Percentiles rank a stretch among this genome's conserved stretches.
Evolutionary conservation across 192 early-diverging fungal genomes (phyloP).

Genomic region (Kappamyces sp.): DNA sequence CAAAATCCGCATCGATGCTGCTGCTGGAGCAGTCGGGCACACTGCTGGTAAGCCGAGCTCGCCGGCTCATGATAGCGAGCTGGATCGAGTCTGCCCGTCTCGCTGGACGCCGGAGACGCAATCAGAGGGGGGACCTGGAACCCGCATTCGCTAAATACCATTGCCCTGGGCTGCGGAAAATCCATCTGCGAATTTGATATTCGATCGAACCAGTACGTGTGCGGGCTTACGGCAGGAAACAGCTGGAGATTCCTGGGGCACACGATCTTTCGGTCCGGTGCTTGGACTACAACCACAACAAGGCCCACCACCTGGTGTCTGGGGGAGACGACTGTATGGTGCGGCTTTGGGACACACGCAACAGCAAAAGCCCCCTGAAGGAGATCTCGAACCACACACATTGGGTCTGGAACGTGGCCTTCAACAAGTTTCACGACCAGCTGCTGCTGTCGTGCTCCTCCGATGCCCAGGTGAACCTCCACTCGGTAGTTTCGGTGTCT

Average conservation of each 20-base stretch:
- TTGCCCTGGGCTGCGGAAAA: conserved; percentile 56
- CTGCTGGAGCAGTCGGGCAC: conserved; percentile 22
- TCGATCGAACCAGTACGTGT: conserved; percentile 39
- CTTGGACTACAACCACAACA: conserved; percentile 83
- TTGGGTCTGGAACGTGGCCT: conserved; percentile 81
- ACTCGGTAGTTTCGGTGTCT: conserved; percentile 79
- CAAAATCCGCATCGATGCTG: too few relatives aligned
- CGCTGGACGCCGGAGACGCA: neutral
- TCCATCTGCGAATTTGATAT: conserved; percentile 68
- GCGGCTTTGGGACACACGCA: conserved; percentile 84
- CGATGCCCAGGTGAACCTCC: conserved; percentile 82
- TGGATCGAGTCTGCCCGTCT: conserved; percentile 2
- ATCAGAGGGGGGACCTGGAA: conserved; percentile 51
- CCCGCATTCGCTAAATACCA: conserved; percentile 49
- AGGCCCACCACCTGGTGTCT: conserved; percentile 75
- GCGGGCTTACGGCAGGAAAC: neutral
- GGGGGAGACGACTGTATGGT: conserved; percentile 83
- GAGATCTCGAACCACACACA: conserved; percentile 75
- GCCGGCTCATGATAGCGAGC: neutral
- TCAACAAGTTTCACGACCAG: conserved; percentile 91
- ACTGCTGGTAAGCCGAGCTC: conserved; percentile 2
- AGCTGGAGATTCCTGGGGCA: conserved; percentile 48
- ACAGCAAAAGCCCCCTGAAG: conserved; percentile 48
- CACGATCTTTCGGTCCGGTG: conserved; percentile 68
- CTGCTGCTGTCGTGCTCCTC: conserved; percentile 77